A percentile compares a stretch with the other conserved stretches of the same genome.
Evolutionary conservation across 768 basidiomycete genomes (phyloP).

Genomic region (Trametes maxima): DNA sequence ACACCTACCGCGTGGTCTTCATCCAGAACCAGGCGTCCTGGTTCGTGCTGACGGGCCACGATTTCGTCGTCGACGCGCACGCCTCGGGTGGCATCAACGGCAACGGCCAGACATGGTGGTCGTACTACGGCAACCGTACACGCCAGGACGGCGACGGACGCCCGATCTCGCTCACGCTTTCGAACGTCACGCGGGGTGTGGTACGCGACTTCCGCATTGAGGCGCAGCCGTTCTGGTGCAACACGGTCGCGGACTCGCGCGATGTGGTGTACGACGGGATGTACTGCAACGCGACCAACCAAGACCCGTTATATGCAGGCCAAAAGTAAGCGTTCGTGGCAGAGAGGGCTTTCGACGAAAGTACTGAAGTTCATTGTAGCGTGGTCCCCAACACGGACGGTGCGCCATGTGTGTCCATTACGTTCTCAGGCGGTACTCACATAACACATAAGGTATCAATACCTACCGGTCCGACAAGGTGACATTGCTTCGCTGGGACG

Average conservation of each 20-base stretch:
- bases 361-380: slow-evolving; percentile 29
- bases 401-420: slow-evolving; percentile 13
- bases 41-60: slow-evolving; percentile 60
- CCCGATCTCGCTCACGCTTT: slow-evolving; percentile 57
- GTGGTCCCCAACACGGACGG: slow-evolving; percentile 66
- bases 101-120: slow-evolving; percentile 66
- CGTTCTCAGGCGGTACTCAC: background rate
- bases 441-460: slow-evolving; percentile 46
- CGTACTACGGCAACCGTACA: slow-evolving; percentile 46
- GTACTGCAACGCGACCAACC: slow-evolving; percentile 60
- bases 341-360: slow-evolving; percentile 13
- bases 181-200: slow-evolving; percentile 43
- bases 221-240: slow-evolving; percentile 64
- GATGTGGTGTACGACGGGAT: slow-evolving; percentile 58
- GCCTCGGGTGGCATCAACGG: slow-evolving; percentile 59
- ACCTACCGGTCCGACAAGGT: slow-evolving; percentile 55
- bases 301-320: slow-evolving; percentile 50
- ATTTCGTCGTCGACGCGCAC: slow-evolving; percentile 59
- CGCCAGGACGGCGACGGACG: slow-evolving; percentile 58
- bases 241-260: slow-evolving; percentile 52
- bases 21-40: slow-evolving; percentile 68
- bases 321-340: slow-evolving; percentile 42
- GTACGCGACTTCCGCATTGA: slow-evolving; percentile 55
- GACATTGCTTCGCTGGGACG: slow-evolving; percentile 57
- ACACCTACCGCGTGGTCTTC: slow-evolving; percentile 62